phyloP scores from a whole-genome alignment of 1,139 yeast genomes.

The Scheffersomyces parashehatae region DNA sequence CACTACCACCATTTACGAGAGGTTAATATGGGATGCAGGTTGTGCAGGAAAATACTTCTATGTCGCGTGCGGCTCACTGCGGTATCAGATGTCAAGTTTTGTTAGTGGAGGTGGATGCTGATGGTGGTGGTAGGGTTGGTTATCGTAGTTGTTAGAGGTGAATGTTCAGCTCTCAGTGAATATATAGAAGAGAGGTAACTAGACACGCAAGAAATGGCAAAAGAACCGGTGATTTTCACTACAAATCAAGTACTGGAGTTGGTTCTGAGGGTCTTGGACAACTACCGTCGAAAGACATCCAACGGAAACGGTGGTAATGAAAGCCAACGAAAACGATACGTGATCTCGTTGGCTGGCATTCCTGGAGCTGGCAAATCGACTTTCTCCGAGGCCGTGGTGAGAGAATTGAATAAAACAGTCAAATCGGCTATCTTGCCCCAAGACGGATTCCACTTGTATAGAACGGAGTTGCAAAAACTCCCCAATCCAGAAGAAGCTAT shows the following conservation, averaged over 20 bases:
- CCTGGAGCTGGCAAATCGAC: slow-evolving; percentile 90
- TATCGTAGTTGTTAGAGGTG: no score
- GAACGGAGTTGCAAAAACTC: slow-evolving; percentile 52
- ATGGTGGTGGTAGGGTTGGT: no score
- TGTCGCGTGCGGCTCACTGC: no score
- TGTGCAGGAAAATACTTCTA: no score
- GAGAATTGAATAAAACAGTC: slow-evolving; percentile 31
- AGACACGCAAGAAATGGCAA: no score
- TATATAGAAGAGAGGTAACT: no score
- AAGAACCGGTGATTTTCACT: neutral
- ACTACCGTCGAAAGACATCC: neutral
- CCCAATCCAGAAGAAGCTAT: slow-evolving; percentile 58
- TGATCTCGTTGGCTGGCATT: slow-evolving; percentile 64
- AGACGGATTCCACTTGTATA: slow-evolving; percentile 85
- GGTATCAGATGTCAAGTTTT: no score
- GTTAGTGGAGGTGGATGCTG: no score
- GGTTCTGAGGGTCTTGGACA: neutral
- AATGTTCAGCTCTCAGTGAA: no score
- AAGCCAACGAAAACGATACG: neutral
- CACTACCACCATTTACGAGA: no score
- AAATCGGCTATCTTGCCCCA: slow-evolving; percentile 39
- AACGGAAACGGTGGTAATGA: neutral
- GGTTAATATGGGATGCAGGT: no score
- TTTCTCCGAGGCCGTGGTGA: slow-evolving; percentile 45
- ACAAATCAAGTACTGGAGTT: neutral